These are phyloP conservation scores for Clarireedia hainanense DNA, from an alignment of 2,329 filamentous ascomycete species.

Conservation along the genomic window DNA sequence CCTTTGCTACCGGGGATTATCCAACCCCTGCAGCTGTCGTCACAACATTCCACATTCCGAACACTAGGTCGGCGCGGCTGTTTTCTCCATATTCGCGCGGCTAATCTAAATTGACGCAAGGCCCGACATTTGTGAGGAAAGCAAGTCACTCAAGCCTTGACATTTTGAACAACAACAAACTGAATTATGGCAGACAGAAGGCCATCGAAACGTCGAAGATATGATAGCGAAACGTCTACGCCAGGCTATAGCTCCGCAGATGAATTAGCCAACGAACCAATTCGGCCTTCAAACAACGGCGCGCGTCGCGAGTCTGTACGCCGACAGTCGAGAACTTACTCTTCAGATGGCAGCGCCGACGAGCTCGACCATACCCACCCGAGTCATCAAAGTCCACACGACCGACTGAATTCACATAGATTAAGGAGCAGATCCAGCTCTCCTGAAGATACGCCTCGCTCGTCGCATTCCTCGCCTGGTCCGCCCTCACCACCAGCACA, in stretches of 20 bases:
- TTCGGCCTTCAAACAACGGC: conserved; percentile 28
- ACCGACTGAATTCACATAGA: conserved; percentile 3
- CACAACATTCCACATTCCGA: too few species aligned
- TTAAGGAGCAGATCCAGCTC: conserved; percentile 19
- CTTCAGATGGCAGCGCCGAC: conserved; percentile 23
- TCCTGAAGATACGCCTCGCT: conserved; percentile 17
- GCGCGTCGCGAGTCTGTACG: conserved; percentile 16
- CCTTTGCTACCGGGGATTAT: too few species aligned
- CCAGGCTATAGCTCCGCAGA: conserved; percentile 40
- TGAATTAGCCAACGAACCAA: conserved; percentile 29
- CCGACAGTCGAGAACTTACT: conserved; percentile 19
- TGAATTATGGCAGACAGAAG: conserved; percentile 9
- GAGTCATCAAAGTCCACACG: conserved; percentile 7
- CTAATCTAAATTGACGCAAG: too few species aligned
- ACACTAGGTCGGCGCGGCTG: too few species aligned
- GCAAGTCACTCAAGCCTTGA: conserved; percentile 19
- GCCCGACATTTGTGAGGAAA: background rate
- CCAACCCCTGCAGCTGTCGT: too few species aligned
- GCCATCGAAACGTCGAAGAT: conserved; percentile 23
- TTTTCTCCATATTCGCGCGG: too few species aligned
- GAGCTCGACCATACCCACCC: conserved; percentile 25
- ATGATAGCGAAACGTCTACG: conserved; percentile 34
- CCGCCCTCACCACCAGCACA: conserved; percentile 17
- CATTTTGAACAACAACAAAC: conserved; percentile 15
- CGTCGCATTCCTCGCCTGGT: conserved; percentile 20